Conservation (phyloP, 768 basidiomycete genomes). For the Kwoniella pini region DNA sequence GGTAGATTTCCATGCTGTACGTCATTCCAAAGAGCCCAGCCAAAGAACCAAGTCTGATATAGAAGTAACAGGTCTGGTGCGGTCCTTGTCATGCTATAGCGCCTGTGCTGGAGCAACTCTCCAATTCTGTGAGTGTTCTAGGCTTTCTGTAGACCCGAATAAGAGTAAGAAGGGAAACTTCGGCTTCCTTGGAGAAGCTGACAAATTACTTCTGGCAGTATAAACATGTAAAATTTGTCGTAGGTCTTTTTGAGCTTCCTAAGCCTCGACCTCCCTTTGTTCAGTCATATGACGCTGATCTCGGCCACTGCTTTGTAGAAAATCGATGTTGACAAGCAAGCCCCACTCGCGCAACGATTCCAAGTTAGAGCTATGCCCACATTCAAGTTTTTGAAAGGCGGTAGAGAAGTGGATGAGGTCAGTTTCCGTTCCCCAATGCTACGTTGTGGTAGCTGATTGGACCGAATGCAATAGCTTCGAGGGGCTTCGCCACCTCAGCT, state of each 20-base stretch:
- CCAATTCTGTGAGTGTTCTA: constrained; percentile 31
- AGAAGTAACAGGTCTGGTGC: constrained; percentile 31
- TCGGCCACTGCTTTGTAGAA: constrained; percentile 24
- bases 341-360: constrained; percentile 46
- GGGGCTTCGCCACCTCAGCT: constrained; percentile 53
- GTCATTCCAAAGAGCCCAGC: constrained; percentile 11
- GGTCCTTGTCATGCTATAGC: constrained; percentile 53
- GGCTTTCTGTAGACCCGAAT: neutral
- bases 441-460: too few relatives aligned
- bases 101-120: constrained; percentile 45
- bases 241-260: constrained; percentile 11
- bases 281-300: neutral
- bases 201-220: constrained; percentile 19
- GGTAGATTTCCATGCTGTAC: constrained; percentile 49
- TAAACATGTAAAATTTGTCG: constrained; percentile 49
- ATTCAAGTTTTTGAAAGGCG: constrained; percentile 54
- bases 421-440: neutral
- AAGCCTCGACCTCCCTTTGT: neutral
- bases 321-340: constrained; percentile 53
- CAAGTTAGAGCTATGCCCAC: constrained; percentile 53
- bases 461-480: constrained; percentile 36
- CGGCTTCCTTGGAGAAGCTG: neutral
- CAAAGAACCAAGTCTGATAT: neutral
- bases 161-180: neutral
- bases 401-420: constrained; percentile 53